phyloP scores from a whole-genome alignment of 2,329 filamentous ascomycete species.

The Magnaporthales sp. region DNA sequence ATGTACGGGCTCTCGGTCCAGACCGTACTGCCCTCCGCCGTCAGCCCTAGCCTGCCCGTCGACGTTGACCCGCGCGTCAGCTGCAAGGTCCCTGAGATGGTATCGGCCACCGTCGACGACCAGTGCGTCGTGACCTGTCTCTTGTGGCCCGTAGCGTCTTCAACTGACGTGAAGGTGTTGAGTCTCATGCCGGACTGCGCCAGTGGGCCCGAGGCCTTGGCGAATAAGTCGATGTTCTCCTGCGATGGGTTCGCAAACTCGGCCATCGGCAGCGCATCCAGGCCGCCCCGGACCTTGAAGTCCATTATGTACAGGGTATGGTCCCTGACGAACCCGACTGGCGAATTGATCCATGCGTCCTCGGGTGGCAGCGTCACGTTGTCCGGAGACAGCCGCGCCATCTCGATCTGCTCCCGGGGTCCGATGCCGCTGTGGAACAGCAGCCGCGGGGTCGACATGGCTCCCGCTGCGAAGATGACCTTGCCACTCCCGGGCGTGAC shows the following conservation, averaged over 20 bases:
- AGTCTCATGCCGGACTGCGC: constrained; percentile 36
- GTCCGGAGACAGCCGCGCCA: constrained; percentile 9
- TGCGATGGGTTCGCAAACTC: constrained; percentile 3
- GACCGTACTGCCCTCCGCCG: constrained; percentile 28
- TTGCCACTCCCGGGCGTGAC: constrained; percentile 11
- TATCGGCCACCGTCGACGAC: constrained; percentile 29
- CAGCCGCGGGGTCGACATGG: constrained; percentile 14
- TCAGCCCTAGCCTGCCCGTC: constrained; percentile 32
- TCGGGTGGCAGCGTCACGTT: constrained; percentile 13
- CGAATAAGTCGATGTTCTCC: constrained; percentile 19
- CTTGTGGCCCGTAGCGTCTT: constrained; percentile 26
- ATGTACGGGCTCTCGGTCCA: constrained; percentile 27
- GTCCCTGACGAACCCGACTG: constrained; percentile 15
- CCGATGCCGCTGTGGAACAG: constrained; percentile 12
- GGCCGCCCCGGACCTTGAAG: constrained; percentile 8
- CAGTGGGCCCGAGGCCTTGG: constrained; percentile 27
- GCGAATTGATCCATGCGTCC: constrained; percentile 18
- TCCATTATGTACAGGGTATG: constrained; percentile 16
- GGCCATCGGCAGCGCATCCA: constrained; percentile 15
- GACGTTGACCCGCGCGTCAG: constrained; percentile 42
- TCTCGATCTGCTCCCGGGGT: constrained; percentile 12
- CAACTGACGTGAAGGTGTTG: constrained; percentile 36
- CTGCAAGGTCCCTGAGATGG: constrained; percentile 38
- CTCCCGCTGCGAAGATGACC: constrained; percentile 14
- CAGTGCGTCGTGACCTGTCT: constrained; percentile 34